Evolutionary conservation across 1,139 yeast species (phyloP).

Genomic region (Pichia cactophila): DNA sequence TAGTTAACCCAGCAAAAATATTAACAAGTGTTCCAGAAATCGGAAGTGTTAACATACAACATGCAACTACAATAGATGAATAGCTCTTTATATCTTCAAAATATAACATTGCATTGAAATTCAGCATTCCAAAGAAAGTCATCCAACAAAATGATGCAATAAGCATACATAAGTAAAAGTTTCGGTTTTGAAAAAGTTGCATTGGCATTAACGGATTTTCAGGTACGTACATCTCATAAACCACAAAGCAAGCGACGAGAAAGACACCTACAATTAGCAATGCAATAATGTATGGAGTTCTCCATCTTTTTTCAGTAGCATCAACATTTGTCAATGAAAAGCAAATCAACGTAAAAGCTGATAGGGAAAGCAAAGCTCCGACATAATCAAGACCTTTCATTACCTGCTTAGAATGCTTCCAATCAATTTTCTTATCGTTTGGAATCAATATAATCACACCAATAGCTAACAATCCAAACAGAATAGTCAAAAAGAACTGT

Average conservation of each 20-base stretch:
- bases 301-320: slow-evolving; percentile 35
- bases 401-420: slow-evolving; percentile 20
- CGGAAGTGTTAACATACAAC: slow-evolving; percentile 32
- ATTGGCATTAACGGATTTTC: slow-evolving; percentile 39
- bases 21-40: slow-evolving; percentile 33
- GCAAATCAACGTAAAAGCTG: slow-evolving; percentile 34
- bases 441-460: slow-evolving; percentile 30
- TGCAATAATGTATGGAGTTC: slow-evolving; percentile 38
- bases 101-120: slow-evolving; percentile 33
- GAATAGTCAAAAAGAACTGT: slow-evolving; percentile 34
- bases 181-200: slow-evolving; percentile 31
- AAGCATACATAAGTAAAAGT: slow-evolving; percentile 33
- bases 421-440: slow-evolving; percentile 23
- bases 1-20: slow-evolving; percentile 35
- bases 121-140: slow-evolving; percentile 32
- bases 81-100: slow-evolving; percentile 33
- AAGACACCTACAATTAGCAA: slow-evolving; percentile 33
- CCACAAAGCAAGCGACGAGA: slow-evolving; percentile 29
- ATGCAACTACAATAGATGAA: slow-evolving; percentile 34
- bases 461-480: slow-evolving; percentile 28
- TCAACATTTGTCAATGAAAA: slow-evolving; percentile 38
- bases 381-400: slow-evolving; percentile 31
- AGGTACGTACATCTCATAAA: slow-evolving; percentile 34
- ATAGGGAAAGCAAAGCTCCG: slow-evolving; percentile 33
- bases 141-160: slow-evolving; percentile 33